Evolutionary conservation across 2,329 filamentous ascomycete species (phyloP).

Genomic region (Penicillium sp.): DNA sequence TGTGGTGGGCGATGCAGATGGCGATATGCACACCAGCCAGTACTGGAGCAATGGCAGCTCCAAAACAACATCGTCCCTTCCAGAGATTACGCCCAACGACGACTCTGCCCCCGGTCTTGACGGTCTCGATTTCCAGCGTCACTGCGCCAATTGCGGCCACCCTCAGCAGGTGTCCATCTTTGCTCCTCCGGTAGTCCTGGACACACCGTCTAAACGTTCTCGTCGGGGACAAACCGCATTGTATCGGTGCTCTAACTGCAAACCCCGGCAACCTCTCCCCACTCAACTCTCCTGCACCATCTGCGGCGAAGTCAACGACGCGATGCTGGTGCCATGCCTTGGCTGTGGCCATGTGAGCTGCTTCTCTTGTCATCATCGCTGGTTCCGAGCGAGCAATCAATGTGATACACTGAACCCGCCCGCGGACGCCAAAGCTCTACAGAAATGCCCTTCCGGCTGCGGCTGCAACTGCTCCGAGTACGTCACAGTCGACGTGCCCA

Average conservation of each 20-base stretch:
- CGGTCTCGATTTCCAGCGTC: slow-evolving; percentile 45
- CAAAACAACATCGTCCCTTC: slow-evolving; percentile 27
- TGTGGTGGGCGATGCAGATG: slow-evolving; percentile 38
- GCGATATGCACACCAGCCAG: slow-evolving; percentile 23
- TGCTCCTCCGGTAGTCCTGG: slow-evolving; percentile 20
- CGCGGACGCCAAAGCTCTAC: slow-evolving; percentile 21
- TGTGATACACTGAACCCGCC: slow-evolving; percentile 11
- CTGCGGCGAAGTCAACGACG: slow-evolving; percentile 45
- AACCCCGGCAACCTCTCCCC: slow-evolving; percentile 34
- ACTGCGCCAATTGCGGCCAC: slow-evolving; percentile 45
- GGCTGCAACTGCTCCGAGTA: slow-evolving; percentile 50
- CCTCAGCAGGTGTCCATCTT: slow-evolving; percentile 42
- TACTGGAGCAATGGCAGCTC: slow-evolving; percentile 30
- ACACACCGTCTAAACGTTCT: slow-evolving; percentile 24
- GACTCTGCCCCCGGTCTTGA: slow-evolving; percentile 17
- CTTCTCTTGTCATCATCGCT: slow-evolving; percentile 46
- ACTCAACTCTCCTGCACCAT: slow-evolving; percentile 46
- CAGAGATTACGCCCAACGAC: slow-evolving; percentile 19
- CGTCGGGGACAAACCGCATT: slow-evolving; percentile 15
- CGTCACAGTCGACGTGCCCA: slow-evolving; percentile 33
- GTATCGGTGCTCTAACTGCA: slow-evolving; percentile 40
- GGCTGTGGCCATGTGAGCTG: slow-evolving; percentile 52
- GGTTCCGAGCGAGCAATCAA: slow-evolving; percentile 34
- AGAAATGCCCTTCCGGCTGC: slow-evolving; percentile 49
- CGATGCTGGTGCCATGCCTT: slow-evolving; percentile 50